Conservation (phyloP, 2,329 filamentous ascomycete species). For the Trichocomaceae sp. region DNA sequence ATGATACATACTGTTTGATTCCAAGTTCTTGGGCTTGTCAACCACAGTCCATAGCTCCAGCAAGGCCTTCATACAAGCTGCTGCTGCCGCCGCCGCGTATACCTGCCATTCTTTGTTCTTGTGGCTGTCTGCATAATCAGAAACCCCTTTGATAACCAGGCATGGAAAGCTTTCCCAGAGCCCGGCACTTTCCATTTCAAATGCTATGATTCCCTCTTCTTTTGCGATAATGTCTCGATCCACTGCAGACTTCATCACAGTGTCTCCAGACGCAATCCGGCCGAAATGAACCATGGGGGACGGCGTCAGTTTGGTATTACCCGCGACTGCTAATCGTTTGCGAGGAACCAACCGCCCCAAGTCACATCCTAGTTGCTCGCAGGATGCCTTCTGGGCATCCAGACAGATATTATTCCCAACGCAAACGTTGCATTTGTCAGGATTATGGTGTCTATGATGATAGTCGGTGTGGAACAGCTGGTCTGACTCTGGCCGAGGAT, state of each 20-base stretch:
- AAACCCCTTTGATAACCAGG: constrained; percentile 31
- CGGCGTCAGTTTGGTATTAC: too few species aligned
- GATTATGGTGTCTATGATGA: constrained; percentile 25
- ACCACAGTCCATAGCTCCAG: background rate
- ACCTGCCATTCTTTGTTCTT: constrained; percentile 36
- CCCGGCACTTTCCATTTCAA: constrained; percentile 35
- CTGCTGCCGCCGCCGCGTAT: constrained; percentile 36
- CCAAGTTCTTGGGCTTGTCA: background rate
- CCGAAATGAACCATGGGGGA: constrained; percentile 26
- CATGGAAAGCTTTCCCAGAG: constrained; percentile 29
- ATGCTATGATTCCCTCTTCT: constrained; percentile 21
- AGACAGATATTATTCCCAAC: constrained; percentile 17
- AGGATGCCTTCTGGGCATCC: constrained; percentile 16
- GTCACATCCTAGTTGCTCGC: constrained; percentile 25
- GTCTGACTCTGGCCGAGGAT: constrained; percentile 24
- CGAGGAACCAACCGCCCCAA: constrained; percentile 2
- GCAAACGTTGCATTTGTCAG: constrained; percentile 5
- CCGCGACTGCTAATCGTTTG: background rate
- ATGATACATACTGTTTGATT: background rate
- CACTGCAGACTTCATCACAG: constrained; percentile 31
- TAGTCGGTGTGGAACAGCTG: constrained; percentile 24
- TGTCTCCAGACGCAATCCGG: constrained; percentile 27
- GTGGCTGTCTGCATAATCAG: constrained; percentile 38
- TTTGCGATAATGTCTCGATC: constrained; percentile 24
- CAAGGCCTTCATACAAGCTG: constrained; percentile 18